Evolutionary conservation across 352 stramenopile genomes (phyloP).

Genomic region (Phytophthora citricola): DNA sequence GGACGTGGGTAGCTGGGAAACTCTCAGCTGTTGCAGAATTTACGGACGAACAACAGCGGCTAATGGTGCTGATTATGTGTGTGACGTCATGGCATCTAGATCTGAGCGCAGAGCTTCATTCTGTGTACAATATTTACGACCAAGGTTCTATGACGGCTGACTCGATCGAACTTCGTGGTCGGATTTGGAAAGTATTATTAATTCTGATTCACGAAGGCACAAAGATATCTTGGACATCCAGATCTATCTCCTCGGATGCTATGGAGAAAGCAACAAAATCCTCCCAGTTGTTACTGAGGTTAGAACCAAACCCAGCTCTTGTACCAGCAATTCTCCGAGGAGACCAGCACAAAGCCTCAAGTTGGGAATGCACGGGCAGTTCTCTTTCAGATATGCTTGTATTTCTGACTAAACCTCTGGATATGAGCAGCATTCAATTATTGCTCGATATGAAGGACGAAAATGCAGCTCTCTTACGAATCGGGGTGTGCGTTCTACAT

Average conservation of each 20-base stretch:
- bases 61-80: slow-evolving; percentile 13
- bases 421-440: slow-evolving; percentile 9
- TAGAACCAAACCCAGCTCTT: slow-evolving; percentile 25
- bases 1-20: slow-evolving; percentile 18
- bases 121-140: slow-evolving; percentile 22
- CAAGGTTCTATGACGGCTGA: neutral
- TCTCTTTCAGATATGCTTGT: slow-evolving; percentile 22
- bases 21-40: slow-evolving; percentile 14
- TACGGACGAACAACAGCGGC: slow-evolving; percentile 11
- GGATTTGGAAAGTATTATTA: slow-evolving; percentile 19
- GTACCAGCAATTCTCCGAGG: slow-evolving; percentile 6
- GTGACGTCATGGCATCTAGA: slow-evolving; percentile 33
- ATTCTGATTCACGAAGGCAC: neutral
- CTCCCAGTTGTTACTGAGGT: slow-evolving; percentile 18
- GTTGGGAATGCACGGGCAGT: neutral
- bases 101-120: slow-evolving; percentile 23
- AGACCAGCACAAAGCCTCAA: neutral
- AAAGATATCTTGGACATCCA: neutral
- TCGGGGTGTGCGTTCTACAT: slow-evolving; percentile 54
- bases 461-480: slow-evolving; percentile 30
- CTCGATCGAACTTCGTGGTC: neutral
- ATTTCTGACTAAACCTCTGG: slow-evolving; percentile 24
- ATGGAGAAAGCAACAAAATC: slow-evolving; percentile 11
- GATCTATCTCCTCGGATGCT: slow-evolving; percentile 2
- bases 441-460: slow-evolving; percentile 14